phyloP scores from a whole-genome alignment of 163 green algal genomes.

The Scenedesmus sp. region DNA sequence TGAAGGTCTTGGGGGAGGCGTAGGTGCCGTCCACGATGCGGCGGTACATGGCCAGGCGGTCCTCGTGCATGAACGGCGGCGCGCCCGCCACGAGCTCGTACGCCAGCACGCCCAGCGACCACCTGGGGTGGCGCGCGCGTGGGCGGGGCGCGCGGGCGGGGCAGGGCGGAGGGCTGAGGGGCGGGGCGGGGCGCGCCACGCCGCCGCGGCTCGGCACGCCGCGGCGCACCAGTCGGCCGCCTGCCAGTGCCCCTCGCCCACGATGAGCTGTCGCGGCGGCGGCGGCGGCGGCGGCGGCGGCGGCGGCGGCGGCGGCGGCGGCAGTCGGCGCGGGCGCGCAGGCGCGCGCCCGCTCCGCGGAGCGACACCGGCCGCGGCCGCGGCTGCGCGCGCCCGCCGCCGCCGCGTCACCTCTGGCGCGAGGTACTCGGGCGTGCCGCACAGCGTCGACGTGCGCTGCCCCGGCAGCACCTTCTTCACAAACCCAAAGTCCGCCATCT shows the following conservation, averaged over 20 bases:
- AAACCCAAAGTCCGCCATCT: constrained; percentile 94
- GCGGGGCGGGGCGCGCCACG: no score
- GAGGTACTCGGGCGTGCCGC: constrained; percentile 97
- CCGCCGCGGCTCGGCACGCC: no score
- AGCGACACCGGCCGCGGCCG: no score
- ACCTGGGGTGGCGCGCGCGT: constrained; percentile 48
- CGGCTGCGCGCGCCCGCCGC: no score
- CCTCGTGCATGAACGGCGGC: constrained; percentile 89
- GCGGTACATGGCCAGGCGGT: constrained; percentile 90
- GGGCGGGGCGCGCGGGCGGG: no score
- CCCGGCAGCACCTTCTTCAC: constrained; percentile 77
- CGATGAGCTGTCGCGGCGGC: no score
- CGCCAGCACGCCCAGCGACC: constrained; percentile 80
- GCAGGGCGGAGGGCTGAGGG: no score
- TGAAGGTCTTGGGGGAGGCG: constrained; percentile 80
- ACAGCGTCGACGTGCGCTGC: constrained; percentile 92
- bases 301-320: no score
- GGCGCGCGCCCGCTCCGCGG: constrained; percentile 45
- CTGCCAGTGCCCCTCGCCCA: constrained; percentile 81
- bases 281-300: no score
- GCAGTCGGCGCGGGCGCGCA: neutral
- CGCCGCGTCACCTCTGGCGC: no score
- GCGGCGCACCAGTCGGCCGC: constrained; percentile 93
- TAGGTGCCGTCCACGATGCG: constrained; percentile 83
- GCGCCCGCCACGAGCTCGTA: constrained; percentile 87